These are phyloP conservation scores for Nicotiana sylvestris DNA, from an alignment of 257 asterid species.

Conservation along the genomic window DNA sequence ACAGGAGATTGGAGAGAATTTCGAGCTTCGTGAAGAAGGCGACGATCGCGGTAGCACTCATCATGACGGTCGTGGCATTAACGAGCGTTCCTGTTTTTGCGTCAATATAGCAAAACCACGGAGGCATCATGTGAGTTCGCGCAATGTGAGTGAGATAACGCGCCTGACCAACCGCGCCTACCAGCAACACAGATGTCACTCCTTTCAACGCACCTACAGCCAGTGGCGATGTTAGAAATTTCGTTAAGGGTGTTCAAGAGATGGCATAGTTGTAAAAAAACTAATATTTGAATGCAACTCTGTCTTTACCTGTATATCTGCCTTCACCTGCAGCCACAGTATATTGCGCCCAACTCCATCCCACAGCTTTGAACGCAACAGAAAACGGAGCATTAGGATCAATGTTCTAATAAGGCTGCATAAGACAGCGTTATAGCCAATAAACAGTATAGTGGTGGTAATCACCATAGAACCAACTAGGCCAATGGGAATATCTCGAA, in stretches of 20 bases:
- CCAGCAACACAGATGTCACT: constrained; percentile 21
- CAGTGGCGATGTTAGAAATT: not conserved
- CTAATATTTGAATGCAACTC: no score
- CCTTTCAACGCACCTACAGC: constrained; percentile 54
- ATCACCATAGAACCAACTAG: constrained; percentile 63
- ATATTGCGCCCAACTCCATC: constrained; percentile 66
- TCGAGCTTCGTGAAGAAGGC: constrained; percentile 55
- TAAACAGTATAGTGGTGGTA: constrained; percentile 50
- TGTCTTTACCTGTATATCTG: no score
- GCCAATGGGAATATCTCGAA: constrained; percentile 60
- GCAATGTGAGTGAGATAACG: constrained; percentile 70
- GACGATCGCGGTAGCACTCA: constrained; percentile 44
- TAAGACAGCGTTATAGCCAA: constrained; percentile 52
- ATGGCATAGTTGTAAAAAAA: not conserved
- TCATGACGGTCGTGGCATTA: constrained; percentile 51
- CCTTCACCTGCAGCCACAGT: constrained; percentile 37
- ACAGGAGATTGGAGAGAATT: constrained; percentile 43
- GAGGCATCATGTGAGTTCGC: constrained; percentile 70
- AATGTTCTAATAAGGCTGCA: constrained; percentile 45
- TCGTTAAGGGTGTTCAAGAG: not conserved
- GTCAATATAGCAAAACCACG: constrained; percentile 63
- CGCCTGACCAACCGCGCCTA: constrained; percentile 59
- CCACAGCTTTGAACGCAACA: constrained; percentile 42
- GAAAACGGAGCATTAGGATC: constrained; percentile 62
- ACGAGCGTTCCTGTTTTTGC: constrained; percentile 57